Percentiles rank a stretch among this genome's conserved stretches.
Evolutionary conservation across 2,329 filamentous ascomycete species (phyloP).

Genomic region (Colletotrichum sp.): DNA sequence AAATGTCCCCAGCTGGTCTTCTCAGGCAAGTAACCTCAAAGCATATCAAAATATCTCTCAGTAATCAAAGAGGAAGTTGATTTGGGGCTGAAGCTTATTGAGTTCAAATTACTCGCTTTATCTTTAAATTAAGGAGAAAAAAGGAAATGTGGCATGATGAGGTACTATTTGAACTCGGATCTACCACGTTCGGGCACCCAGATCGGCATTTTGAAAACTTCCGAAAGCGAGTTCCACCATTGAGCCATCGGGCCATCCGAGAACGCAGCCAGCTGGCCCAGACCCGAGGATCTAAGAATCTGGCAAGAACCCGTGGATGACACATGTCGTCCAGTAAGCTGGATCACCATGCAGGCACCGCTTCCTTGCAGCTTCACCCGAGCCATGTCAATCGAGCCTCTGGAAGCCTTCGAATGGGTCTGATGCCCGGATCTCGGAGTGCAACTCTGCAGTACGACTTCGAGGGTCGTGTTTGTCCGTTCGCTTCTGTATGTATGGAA

Average conservation of each 20-base stretch:
- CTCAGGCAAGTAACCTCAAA: neutral
- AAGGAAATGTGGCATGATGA: neutral
- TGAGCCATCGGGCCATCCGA: neutral
- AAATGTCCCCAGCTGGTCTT: neutral
- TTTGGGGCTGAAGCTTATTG: neutral
- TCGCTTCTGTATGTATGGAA: neutral
- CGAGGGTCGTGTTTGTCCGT: neutral
- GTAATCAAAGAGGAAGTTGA: neutral
- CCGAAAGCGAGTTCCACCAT: neutral
- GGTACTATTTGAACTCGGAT: neutral
- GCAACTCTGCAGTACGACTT: constrained; percentile 2
- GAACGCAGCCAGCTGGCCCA: fast-evolving
- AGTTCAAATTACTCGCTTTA: neutral
- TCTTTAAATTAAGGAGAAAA: neutral
- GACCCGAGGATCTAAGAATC: neutral
- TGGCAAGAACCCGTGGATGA: neutral
- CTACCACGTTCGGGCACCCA: neutral
- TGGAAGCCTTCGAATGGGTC: neutral
- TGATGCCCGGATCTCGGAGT: neutral
- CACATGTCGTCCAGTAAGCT: neutral
- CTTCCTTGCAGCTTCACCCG: neutral
- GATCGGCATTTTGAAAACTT: neutral
- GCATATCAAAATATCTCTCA: neutral
- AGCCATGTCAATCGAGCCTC: neutral
- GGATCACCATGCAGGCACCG: neutral